Conservation (phyloP, 108 stramenopile species). For the Asterionellopsis glacialis region DNA sequence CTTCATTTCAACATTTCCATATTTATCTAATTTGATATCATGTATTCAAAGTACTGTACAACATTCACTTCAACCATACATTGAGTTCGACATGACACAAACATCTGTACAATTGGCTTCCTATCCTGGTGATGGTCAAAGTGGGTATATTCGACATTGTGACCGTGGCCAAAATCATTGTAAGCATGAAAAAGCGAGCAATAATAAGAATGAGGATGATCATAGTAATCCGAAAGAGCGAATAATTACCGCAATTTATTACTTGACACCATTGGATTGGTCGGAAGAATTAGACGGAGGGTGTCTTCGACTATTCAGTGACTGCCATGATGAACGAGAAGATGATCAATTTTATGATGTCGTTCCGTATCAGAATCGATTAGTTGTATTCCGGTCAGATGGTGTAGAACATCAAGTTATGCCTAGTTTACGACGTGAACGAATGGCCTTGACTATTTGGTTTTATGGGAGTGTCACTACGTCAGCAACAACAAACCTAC, state of each 20-base stretch:
- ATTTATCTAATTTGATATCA: neutral
- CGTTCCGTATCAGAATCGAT: slow-evolving; percentile 41
- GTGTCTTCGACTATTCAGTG: slow-evolving; percentile 36
- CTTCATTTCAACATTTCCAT: neutral
- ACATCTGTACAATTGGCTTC: slow-evolving; percentile 64
- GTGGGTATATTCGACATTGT: slow-evolving; percentile 59
- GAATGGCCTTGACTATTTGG: slow-evolving; percentile 71
- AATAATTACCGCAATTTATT: slow-evolving; percentile 63
- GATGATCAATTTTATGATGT: slow-evolving; percentile 18
- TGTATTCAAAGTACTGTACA: neutral
- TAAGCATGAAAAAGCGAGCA: too few species aligned
- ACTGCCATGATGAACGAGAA: neutral
- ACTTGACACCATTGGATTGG: slow-evolving; percentile 57
- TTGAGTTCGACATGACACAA: neutral
- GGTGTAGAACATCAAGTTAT: slow-evolving; percentile 61
- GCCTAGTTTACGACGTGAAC: slow-evolving; percentile 42
- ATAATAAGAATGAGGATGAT: slow-evolving; percentile 10
- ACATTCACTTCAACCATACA: neutral
- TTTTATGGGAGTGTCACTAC: slow-evolving; percentile 37
- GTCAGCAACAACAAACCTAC: neutral
- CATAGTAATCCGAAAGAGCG: slow-evolving; percentile 13
- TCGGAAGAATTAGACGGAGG: slow-evolving; percentile 52
- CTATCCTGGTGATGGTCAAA: slow-evolving; percentile 52
- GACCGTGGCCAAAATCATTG: slow-evolving; percentile 30
- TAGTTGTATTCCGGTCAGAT: slow-evolving; percentile 71